A percentile compares a stretch with the other conserved stretches of the same genome.
Conservation (phyloP, 345 rosid species). For the Rubroshorea leprosula region DNA sequence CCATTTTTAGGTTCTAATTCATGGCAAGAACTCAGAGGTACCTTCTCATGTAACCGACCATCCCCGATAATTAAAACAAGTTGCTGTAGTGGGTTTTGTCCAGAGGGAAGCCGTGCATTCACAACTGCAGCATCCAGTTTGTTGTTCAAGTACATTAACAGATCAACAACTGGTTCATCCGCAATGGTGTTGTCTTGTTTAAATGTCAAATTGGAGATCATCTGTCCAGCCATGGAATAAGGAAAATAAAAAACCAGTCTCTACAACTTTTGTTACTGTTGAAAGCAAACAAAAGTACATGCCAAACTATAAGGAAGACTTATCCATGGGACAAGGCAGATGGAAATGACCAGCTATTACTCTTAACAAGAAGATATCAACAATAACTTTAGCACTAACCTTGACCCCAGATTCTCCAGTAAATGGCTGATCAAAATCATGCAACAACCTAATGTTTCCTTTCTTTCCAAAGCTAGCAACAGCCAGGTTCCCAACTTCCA, state of each 20-base stretch:
- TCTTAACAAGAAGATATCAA: neutral
- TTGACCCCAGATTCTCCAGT: conserved; percentile 76
- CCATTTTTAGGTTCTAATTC: neutral
- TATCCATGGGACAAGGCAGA: neutral
- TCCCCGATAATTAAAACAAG: conserved; percentile 89
- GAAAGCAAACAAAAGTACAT: neutral
- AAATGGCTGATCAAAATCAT: conserved; percentile 85
- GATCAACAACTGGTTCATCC: conserved; percentile 77
- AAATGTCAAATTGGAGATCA: conserved; percentile 80
- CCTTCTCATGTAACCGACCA: conserved; percentile 91
- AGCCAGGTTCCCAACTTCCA: conserved; percentile 91
- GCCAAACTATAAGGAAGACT: neutral
- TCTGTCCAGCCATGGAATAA: conserved; percentile 35
- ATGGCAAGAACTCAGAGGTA: conserved; percentile 10
- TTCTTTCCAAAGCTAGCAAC: conserved; percentile 85
- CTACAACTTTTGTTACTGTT: neutral
- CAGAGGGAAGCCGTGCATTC: conserved; percentile 71
- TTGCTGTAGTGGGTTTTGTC: conserved; percentile 93
- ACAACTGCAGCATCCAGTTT: conserved; percentile 65
- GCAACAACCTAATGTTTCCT: conserved; percentile 73
- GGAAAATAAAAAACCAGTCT: neutral
- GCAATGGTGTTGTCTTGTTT: conserved; percentile 77
- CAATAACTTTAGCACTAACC: conserved; percentile 34
- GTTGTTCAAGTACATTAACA: conserved; percentile 56
- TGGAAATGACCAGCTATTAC: neutral